A percentile compares a stretch with the other conserved stretches of the same genome.
phyloP scores from a whole-genome alignment of 1,284 basidiomycete genomes.

The Leccinum subfulvum region DNA sequence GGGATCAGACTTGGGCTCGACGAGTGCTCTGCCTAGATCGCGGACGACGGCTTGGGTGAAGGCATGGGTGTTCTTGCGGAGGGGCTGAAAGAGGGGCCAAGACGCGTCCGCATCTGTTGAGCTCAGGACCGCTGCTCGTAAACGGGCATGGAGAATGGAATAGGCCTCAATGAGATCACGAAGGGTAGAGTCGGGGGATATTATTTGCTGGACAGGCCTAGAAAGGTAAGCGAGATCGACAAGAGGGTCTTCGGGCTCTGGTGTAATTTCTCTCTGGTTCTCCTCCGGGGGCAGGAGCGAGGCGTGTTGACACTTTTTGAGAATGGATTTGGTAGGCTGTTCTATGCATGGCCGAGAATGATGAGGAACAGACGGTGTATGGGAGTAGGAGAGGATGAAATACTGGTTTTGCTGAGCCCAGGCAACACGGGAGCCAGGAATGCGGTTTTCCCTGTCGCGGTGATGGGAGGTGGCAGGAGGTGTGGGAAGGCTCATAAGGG shows the following conservation, averaged over 20 bases:
- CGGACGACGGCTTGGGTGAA: conserved; percentile 57
- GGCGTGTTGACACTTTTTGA: conserved; percentile 48
- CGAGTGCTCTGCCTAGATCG: conserved; percentile 61
- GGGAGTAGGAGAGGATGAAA: conserved; percentile 44
- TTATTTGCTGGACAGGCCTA: conserved; percentile 56
- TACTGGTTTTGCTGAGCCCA: conserved; percentile 61
- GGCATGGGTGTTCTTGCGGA: conserved; percentile 49
- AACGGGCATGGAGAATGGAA: conserved; percentile 60
- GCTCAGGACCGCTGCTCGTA: conserved; percentile 49
- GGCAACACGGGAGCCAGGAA: conserved; percentile 46
- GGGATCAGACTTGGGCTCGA: conserved; percentile 47
- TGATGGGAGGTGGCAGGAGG: conserved; percentile 66
- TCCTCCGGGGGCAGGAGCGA: conserved; percentile 41
- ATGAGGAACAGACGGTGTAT: conserved; percentile 30
- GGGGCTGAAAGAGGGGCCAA: conserved; percentile 68
- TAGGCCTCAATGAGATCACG: conserved; percentile 70
- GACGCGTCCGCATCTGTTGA: conserved; percentile 55
- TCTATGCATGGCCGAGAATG: conserved; percentile 38
- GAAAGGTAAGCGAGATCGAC: conserved; percentile 60
- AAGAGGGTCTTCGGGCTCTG: conserved; percentile 68
- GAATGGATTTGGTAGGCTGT: conserved; percentile 57
- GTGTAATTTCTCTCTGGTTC: conserved; percentile 59
- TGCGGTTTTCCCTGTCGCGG: conserved; percentile 48
- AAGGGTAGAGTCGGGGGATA: conserved; percentile 46
- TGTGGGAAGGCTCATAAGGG: conserved; percentile 50